Base-by-base conservation (phyloP, 2,329 filamentous ascomycete genomes). In the Neofusicoccum parvum region DNA sequence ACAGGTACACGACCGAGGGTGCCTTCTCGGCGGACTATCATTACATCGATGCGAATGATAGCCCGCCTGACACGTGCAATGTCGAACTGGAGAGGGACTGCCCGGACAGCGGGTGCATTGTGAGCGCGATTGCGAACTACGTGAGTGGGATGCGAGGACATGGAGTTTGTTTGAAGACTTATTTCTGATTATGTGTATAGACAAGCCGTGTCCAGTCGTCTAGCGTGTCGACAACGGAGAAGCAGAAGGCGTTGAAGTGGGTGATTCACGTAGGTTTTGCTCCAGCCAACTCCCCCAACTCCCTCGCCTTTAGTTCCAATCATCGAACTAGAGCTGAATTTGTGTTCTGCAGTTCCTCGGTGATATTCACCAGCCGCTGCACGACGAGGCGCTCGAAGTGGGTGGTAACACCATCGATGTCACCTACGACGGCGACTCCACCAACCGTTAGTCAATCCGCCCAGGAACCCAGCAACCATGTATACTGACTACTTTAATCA, bases 321-420 rank as follows among this genome's bases (percentile, higher is more conserved):
- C 37, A 2, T 34, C 27, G 7, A 32, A 32, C 27, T 5, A 10
- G 15, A 39, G 17, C 32, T 34, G 3, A 37, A 5, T 3, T 32
- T 48, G 1, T 10, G 5, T 3, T 7, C 7, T 12, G 3, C 23
- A 78, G 62, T 84, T 86, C 71, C 78, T 95, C 11, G 86, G 92
- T 65, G 92, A 96, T 74, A 86, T 92, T 32, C 87, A 87, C 67
- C 92, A 93, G 72, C 91, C 90, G 0, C 80, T 96, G 56, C 85
- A 87, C 69, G 81, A 82, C 12, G 84, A 87, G 71, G 79, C 76
- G 46, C 71, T 79, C 14, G 78, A 77, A 6, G 67, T 79, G 6
- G 81, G 81, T 53, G 81, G 80, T 39, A 82, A 82, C 69, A 72
- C 70, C 2, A 78, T 82, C 67, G 74, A 79, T 54, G 79, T 82